These are phyloP conservation scores for Neurospora sp. DNA, from an alignment of 495 filamentous ascomycete genomes.

Conservation along the genomic window DNA sequence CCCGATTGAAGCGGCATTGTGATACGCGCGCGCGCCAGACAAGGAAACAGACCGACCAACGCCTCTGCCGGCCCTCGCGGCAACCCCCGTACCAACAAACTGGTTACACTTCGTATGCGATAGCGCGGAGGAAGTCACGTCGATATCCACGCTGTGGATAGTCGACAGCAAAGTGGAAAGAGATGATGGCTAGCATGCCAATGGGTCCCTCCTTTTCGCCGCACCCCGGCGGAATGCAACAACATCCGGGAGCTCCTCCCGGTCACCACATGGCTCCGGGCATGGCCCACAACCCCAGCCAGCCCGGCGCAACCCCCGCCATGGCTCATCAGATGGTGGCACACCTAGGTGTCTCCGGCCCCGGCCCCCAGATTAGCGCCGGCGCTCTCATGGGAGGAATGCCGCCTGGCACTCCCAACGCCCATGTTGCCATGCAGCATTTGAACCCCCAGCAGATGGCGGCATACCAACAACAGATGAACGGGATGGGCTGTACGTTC, in stretches of 20 bases:
- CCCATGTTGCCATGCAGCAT: slow-evolving; percentile 65
- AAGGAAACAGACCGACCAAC: background rate
- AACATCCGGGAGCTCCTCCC: slow-evolving; percentile 61
- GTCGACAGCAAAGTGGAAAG: slow-evolving; percentile 25
- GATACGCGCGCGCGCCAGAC: slow-evolving; percentile 5
- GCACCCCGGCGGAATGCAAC: slow-evolving; percentile 64
- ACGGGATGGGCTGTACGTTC: slow-evolving; percentile 15
- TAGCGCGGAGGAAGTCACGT: slow-evolving; percentile 24
- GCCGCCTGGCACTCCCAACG: slow-evolving; percentile 65
- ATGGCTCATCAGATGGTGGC: slow-evolving; percentile 64
- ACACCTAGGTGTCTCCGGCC: slow-evolving; percentile 76
- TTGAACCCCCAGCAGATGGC: slow-evolving; percentile 59
- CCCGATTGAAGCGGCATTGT: slow-evolving; percentile 6
- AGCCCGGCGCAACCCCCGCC: slow-evolving; percentile 52
- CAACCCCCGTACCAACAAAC: background rate
- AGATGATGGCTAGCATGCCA: slow-evolving; percentile 52
- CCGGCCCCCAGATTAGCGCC: slow-evolving; percentile 70
- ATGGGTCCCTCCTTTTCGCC: slow-evolving; percentile 58
- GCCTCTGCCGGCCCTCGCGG: slow-evolving; percentile 1
- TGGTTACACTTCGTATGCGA: slow-evolving; percentile 33
- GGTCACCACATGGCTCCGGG: slow-evolving; percentile 55
- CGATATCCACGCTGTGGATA: slow-evolving; percentile 44
- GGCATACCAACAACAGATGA: slow-evolving; percentile 47
- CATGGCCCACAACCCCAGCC: slow-evolving; percentile 52
- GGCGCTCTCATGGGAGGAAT: slow-evolving; percentile 69